Percentiles rank a stretch among this genome's conserved stretches.
Conservation (phyloP, 257 asterid genomes). For the Salvia miltiorrhiza region DNA sequence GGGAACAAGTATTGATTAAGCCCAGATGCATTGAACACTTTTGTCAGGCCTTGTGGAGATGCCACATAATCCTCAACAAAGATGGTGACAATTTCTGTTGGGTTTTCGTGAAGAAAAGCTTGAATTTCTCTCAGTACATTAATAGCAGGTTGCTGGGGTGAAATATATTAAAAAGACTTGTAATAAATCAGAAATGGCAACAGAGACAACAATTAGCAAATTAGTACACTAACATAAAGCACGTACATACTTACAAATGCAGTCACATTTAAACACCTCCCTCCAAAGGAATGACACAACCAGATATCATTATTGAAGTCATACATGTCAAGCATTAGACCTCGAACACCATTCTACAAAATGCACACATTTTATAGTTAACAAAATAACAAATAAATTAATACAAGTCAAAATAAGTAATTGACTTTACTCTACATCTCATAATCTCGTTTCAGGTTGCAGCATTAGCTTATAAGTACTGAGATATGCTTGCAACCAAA, state of each 20-base stretch:
- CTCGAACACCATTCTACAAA: slow-evolving; percentile 82
- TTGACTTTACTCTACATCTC: too few species aligned
- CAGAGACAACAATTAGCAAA: not conserved
- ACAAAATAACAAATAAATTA: not conserved
- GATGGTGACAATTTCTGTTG: slow-evolving; percentile 68
- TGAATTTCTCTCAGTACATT: slow-evolving; percentile 65
- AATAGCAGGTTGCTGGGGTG: slow-evolving; percentile 72
- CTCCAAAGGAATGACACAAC: slow-evolving; percentile 75
- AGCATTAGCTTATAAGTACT: not conserved
- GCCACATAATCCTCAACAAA: slow-evolving; percentile 83
- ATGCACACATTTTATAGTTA: not conserved
- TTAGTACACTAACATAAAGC: not conserved
- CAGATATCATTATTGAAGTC: slow-evolving; percentile 76
- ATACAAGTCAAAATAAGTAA: not conserved
- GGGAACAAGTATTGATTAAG: slow-evolving; percentile 68
- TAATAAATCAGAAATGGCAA: not conserved
- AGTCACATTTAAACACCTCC: slow-evolving; percentile 61
- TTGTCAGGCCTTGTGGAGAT: slow-evolving; percentile 56
- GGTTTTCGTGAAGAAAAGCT: slow-evolving; percentile 51
- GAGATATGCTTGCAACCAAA: not conserved
- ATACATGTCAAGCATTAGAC: slow-evolving; percentile 90
- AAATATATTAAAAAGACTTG: not conserved
- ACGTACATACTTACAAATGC: slow-evolving; percentile 56
- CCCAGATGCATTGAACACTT: slow-evolving; percentile 71
- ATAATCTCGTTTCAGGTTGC: not conserved